These are phyloP conservation scores for Kwoniella botswanensis DNA, from an alignment of 768 basidiomycete genomes.

Conservation along the genomic window DNA sequence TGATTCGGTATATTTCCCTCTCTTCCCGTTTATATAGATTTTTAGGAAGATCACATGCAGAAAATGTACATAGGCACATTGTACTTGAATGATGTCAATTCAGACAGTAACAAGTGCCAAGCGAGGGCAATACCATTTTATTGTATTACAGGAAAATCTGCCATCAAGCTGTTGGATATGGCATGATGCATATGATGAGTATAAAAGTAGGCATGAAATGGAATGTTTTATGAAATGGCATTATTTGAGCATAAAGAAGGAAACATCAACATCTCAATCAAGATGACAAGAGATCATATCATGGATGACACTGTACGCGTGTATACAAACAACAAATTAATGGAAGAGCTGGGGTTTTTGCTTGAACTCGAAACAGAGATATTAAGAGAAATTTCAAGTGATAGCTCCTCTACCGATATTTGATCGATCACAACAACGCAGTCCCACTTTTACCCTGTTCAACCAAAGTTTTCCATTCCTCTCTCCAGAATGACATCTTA, in stretches of 20 bases:
- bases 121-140: too few relatives aligned
- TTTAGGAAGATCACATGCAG: neutral
- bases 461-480: slow-evolving; percentile 72
- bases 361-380: too few relatives aligned
- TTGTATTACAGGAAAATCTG: too few relatives aligned
- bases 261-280: too few relatives aligned
- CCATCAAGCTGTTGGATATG: neutral
- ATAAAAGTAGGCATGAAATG: neutral
- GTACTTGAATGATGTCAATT: neutral
- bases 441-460: slow-evolving; percentile 53
- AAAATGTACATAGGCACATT: neutral
- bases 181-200: neutral
- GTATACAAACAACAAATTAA: neutral
- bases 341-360: too few relatives aligned
- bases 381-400: too few relatives aligned
- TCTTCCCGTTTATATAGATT: neutral
- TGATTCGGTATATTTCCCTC: neutral
- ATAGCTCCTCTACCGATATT: neutral
- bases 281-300: too few relatives aligned
- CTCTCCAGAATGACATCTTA: slow-evolving; percentile 76
- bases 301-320: too few relatives aligned
- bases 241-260: too few relatives aligned
- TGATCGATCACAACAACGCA: slow-evolving; percentile 49
- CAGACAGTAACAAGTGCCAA: neutral
- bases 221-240: neutral